Percentiles rank a stretch among this genome's conserved stretches.
phyloP scores from a whole-genome alignment of 83 land plant genomes.

The Larix sibirica region DNA sequence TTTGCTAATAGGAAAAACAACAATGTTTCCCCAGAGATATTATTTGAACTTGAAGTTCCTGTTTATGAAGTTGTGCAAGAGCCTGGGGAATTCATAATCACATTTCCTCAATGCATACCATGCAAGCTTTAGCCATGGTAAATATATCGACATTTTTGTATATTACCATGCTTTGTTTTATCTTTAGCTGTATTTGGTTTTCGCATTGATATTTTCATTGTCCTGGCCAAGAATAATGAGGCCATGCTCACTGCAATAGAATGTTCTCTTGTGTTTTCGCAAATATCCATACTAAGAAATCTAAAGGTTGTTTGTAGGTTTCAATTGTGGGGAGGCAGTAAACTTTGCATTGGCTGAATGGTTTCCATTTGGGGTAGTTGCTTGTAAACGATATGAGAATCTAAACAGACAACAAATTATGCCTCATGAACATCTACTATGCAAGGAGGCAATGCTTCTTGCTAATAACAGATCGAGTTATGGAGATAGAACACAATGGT shows the following conservation, averaged over 20 bases:
- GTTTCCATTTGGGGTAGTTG: conserved; percentile 83
- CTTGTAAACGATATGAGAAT: conserved; percentile 77
- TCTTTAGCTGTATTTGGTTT: not conserved
- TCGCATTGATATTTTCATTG: not conserved
- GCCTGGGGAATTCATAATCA: conserved; percentile 95
- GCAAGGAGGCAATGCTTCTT: conserved; percentile 76
- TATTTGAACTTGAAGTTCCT: conserved; percentile 67
- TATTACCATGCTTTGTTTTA: not conserved
- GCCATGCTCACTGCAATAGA: not conserved
- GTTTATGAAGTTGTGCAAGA: conserved; percentile 92
- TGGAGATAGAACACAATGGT: conserved; percentile 24
- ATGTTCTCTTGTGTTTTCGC: not conserved
- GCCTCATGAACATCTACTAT: conserved; percentile 89
- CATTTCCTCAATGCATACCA: conserved; percentile 98
- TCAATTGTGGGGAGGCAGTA: conserved; percentile 96
- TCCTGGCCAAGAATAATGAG: not conserved
- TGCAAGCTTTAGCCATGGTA: conserved; percentile 99
- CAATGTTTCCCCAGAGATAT: conserved; percentile 77
- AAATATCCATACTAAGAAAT: not conserved
- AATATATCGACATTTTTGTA: not conserved
- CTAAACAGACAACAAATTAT: conserved; percentile 75
- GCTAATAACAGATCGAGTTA: conserved; percentile 18
- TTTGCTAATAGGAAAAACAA: conserved; percentile 78
- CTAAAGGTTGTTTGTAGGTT: conserved; percentile 42
- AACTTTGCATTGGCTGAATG: conserved; percentile 90